Base-by-base conservation (phyloP, 106 monocot species). In the Allium sativum region DNA sequence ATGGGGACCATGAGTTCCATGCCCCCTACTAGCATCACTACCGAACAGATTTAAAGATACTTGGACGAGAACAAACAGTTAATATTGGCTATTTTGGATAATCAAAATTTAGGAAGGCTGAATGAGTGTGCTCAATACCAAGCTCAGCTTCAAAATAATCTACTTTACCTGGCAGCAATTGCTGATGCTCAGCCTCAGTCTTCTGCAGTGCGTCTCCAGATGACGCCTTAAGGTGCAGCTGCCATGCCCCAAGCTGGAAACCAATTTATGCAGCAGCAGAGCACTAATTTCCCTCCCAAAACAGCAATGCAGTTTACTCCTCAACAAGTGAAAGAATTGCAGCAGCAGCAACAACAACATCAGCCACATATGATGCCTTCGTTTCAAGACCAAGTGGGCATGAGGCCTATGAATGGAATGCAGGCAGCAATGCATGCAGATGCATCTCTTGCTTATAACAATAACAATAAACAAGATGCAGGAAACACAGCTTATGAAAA, bases 61-160 rank as follows among this genome's bases (percentile, higher is more conserved):
- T n/a, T n/a, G n/a, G n/a, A n/a, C n/a, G n/a, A n/a, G n/a, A n/a
- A n/a, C n/a, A n/a, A n/a, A n/a, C n/a, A n/a, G n/a, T n/a, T n/a
- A n/a, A n/a, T n/a, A n/a, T n/a, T n/a, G n/a, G n/a, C n/a, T n/a
- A n/a, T n/a, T n/a, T n/a, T n/a, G n/a, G n/a, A n/a, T n/a, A n/a
- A n/a, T n/a, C n/a, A n/a, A n/a, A n/a, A n/a, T n/a, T n/a, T n/a
- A n/a, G n/a, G n/a, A n/a, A n/a, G n/a, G n/a, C n/a, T n/a, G n/a
- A n/a, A n/a, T n/a, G n/a, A n/a, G n/a, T n/a, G n/a, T n/a, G n/a
- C n/a, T n/a, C n/a, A n/a, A 79, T 94, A 90, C 41, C 94, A 94
- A 84, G 81, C 89, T 11, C 89, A 83, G 56, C 90, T 94, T 64
- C 94, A 94, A 65, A 89, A 86, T 78, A 94, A 94, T 75, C 81